These are phyloP conservation scores for Daldinia grandis DNA, from an alignment of 495 filamentous ascomycete genomes.

Conservation along the genomic window DNA sequence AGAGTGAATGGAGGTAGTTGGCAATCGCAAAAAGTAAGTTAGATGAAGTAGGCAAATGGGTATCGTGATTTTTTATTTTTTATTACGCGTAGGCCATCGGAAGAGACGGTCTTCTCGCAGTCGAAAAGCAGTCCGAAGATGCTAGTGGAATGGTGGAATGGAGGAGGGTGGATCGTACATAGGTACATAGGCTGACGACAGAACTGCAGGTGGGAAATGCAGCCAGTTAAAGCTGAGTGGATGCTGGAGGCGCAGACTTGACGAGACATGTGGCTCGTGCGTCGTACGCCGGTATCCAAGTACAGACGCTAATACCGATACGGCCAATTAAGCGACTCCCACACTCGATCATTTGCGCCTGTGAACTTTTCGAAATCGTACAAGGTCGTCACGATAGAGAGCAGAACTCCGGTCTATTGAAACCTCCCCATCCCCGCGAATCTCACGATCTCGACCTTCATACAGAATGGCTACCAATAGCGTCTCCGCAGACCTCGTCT, in stretches of 20 bases:
- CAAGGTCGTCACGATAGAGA: conserved; percentile 42
- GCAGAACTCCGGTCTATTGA: conserved; percentile 43
- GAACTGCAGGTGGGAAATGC: neutral
- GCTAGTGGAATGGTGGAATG: conserved; percentile 3
- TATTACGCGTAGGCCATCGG: conserved; percentile 23
- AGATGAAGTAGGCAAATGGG: conserved; percentile 1
- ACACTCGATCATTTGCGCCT: conserved; percentile 44
- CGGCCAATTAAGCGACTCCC: conserved; percentile 55
- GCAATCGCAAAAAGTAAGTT: conserved; percentile 7
- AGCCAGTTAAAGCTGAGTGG: neutral
- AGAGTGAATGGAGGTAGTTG: conserved; percentile 16
- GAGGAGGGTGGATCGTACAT: conserved; percentile 15
- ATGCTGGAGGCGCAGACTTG: conserved; percentile 6
- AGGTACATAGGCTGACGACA: too few species aligned
- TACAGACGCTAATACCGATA: conserved; percentile 42
- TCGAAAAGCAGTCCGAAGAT: conserved; percentile 14
- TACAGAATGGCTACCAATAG: conserved; percentile 58
- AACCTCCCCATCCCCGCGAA: conserved; percentile 39
- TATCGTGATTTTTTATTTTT: conserved; percentile 14
- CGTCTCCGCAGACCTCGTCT: conserved; percentile 88
- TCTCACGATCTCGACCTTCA: conserved; percentile 42
- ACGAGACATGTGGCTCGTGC: conserved; percentile 20
- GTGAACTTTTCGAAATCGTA: conserved; percentile 42
- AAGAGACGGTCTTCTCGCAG: conserved; percentile 27
- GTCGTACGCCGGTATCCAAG: conserved; percentile 20